Percentiles rank a stretch among this genome's conserved stretches.
Evolutionary conservation across 2,329 filamentous ascomycete genomes (phyloP).

Genomic region (Alternaria sp.): DNA sequence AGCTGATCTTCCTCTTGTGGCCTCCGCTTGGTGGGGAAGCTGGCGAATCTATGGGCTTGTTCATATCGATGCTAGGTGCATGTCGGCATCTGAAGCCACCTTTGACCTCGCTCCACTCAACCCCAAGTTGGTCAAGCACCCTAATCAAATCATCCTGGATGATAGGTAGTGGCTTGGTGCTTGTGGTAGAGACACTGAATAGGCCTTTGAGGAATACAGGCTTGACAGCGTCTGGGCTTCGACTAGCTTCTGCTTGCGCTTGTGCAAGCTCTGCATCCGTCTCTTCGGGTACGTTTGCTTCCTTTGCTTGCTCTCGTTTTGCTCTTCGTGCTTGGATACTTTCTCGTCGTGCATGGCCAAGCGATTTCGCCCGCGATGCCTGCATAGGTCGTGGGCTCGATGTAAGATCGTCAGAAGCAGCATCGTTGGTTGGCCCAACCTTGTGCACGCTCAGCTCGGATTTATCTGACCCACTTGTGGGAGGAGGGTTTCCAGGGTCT

Average conservation of each 20-base stretch:
- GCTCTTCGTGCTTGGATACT: constrained; percentile 88
- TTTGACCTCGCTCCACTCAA: constrained; percentile 91
- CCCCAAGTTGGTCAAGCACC: constrained; percentile 84
- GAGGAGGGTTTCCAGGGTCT: constrained; percentile 69
- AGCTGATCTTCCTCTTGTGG: constrained; percentile 82
- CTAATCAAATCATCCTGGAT: constrained; percentile 91
- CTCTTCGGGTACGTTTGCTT: constrained; percentile 87
- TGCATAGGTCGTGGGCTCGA: constrained; percentile 43
- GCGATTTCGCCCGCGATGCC: constrained; percentile 75
- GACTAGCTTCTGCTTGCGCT: constrained; percentile 60
- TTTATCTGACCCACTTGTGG: constrained; percentile 81
- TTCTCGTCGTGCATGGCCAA: constrained; percentile 87
- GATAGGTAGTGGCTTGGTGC: constrained; percentile 83
- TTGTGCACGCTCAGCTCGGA: constrained; percentile 63
- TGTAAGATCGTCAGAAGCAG: constrained; percentile 61
- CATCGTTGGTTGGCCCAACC: constrained; percentile 57
- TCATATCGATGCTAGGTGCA: constrained; percentile 85
- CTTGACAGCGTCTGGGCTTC: constrained; percentile 81
- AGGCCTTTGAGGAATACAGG: constrained; percentile 95
- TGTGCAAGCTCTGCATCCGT: constrained; percentile 78
- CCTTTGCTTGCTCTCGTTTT: constrained; percentile 73
- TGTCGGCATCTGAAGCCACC: constrained; percentile 92
- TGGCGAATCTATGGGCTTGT: constrained; percentile 70
- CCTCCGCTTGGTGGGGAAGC: constrained; percentile 51
- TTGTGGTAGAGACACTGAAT: constrained; percentile 97